A percentile compares a stretch with the other conserved stretches of the same genome.
phyloP scores from a whole-genome alignment of 1,284 basidiomycete genomes.

The Trichosporon asahii region DNA sequence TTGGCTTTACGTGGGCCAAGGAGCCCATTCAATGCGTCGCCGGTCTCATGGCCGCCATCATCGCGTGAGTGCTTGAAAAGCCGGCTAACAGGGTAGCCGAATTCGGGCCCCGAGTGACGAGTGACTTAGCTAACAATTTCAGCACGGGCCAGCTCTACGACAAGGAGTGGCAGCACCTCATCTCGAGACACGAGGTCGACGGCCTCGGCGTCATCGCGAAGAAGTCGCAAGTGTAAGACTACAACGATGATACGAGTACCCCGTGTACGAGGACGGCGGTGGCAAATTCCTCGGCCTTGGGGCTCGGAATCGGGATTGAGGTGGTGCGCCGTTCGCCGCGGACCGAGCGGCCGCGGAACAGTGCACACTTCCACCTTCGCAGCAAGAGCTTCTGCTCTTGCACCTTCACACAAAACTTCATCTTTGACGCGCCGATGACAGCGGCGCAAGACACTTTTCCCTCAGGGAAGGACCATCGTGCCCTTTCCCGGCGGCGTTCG shows the following conservation, averaged over 20 bases:
- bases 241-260: neutral
- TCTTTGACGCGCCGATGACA: neutral
- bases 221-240: neutral
- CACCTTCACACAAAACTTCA: neutral
- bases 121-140: constrained; percentile 9
- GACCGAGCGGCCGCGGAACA: neutral
- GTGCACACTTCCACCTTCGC: neutral
- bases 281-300: neutral
- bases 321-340: too few relatives aligned
- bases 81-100: neutral
- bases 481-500: neutral
- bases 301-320: neutral
- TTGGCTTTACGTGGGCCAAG: constrained; percentile 34
- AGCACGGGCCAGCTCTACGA: constrained; percentile 52
- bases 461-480: neutral
- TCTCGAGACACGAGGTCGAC: constrained; percentile 4
- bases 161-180: constrained; percentile 16
- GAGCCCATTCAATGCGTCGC: constrained; percentile 46
- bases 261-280: neutral
- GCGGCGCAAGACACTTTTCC: neutral
- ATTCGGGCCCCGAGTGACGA: neutral
- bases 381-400: neutral
- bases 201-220: constrained; percentile 7
- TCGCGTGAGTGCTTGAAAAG: constrained; percentile 34
- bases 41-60: constrained; percentile 40